Conservation (phyloP, 2,329 filamentous ascomycete genomes). For the Cladorrhinum sp. region DNA sequence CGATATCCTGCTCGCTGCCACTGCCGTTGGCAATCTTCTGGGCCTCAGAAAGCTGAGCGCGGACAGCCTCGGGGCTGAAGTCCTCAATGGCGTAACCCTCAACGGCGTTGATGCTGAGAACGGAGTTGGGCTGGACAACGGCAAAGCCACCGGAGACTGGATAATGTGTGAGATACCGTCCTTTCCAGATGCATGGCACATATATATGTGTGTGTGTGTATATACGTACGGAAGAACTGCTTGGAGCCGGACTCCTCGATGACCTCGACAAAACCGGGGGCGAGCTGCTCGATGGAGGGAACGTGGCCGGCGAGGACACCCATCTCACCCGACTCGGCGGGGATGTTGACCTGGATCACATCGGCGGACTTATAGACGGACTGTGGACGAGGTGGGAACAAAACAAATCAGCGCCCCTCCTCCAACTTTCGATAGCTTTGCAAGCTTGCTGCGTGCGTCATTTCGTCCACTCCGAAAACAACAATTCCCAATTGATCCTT, state of each 20-base stretch:
- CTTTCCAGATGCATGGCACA: too few species aligned
- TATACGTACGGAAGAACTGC: conserved; percentile 91
- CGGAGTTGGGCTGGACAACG: conserved; percentile 90
- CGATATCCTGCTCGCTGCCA: conserved; percentile 95
- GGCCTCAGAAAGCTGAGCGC: conserved; percentile 86
- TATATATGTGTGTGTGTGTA: too few species aligned
- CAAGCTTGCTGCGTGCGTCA: conserved; percentile 1
- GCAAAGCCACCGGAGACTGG: conserved; percentile 95
- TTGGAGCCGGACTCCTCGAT: conserved; percentile 93
- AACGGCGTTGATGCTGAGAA: conserved; percentile 96
- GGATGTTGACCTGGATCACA: conserved; percentile 95
- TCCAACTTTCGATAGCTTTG: background rate
- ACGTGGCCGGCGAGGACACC: conserved; percentile 99
- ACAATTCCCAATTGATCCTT: conserved; percentile 1
- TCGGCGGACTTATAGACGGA: conserved; percentile 66
- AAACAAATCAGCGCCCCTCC: conserved; percentile 33
- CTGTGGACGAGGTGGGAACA: conserved; percentile 55
- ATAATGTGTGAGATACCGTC: conserved; percentile 13
- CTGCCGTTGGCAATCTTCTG: conserved; percentile 89
- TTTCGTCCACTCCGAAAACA: conserved; percentile 1
- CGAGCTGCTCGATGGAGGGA: conserved; percentile 97
- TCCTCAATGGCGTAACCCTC: conserved; percentile 94
- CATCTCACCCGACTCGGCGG: conserved; percentile 98
- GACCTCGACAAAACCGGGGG: conserved; percentile 92
- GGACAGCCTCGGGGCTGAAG: conserved; percentile 89